A percentile compares a stretch with the other conserved stretches of the same genome.
phyloP scores from a whole-genome alignment of 768 basidiomycete genomes.

The Chalciporus pseudorubinellus region DNA sequence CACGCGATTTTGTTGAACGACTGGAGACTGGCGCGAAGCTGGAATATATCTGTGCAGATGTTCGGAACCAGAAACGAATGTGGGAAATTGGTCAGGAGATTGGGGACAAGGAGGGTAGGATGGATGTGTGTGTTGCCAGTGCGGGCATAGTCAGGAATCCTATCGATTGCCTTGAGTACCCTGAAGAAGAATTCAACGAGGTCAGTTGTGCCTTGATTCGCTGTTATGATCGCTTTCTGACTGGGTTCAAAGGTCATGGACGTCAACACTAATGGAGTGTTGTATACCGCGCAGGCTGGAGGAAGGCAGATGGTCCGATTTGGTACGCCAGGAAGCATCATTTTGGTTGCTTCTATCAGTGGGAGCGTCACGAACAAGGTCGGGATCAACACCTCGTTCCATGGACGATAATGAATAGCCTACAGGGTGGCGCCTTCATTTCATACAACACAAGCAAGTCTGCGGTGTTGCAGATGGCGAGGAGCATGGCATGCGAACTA shows the following conservation, averaged over 20 bases:
- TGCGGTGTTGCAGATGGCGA: slow-evolving; percentile 75
- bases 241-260: slow-evolving; percentile 49
- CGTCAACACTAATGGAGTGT: slow-evolving; percentile 60
- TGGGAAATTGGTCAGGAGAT: slow-evolving; percentile 61
- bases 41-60: slow-evolving; percentile 66
- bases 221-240: background rate
- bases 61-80: slow-evolving; percentile 56
- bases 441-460: slow-evolving; percentile 78
- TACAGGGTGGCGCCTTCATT: slow-evolving; percentile 69
- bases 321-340: slow-evolving; percentile 49
- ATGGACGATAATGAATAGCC: background rate
- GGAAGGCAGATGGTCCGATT: slow-evolving; percentile 55
- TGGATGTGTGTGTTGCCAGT: slow-evolving; percentile 79
- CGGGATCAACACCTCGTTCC: slow-evolving; percentile 1
- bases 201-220: slow-evolving; percentile 20
- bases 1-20: slow-evolving; percentile 50
- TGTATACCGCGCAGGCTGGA: slow-evolving; percentile 61
- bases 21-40: slow-evolving; percentile 43
- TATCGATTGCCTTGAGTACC: slow-evolving; percentile 64
- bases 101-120: slow-evolving; percentile 61
- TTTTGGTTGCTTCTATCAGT: slow-evolving; percentile 59
- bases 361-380: slow-evolving; percentile 71
- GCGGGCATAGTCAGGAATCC: slow-evolving; percentile 66
- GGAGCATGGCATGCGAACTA: slow-evolving; percentile 81
- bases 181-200: slow-evolving; percentile 61